These are phyloP conservation scores for Suillus tomentosus DNA, from an alignment of 768 basidiomycete species.

Conservation along the genomic window DNA sequence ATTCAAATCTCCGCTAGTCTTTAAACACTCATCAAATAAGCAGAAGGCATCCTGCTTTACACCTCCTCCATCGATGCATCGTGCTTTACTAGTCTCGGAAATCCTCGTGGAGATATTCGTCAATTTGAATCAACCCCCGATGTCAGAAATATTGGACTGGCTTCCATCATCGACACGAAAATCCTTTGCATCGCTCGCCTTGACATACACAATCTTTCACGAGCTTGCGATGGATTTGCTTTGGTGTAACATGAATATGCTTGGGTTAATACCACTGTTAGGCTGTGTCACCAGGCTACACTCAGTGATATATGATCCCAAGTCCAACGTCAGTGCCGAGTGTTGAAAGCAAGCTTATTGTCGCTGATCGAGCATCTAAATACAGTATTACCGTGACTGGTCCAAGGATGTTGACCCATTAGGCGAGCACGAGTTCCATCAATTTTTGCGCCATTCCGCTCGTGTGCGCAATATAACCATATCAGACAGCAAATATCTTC, in stretches of 20 bases:
- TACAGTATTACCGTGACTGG: not conserved
- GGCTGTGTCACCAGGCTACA: constrained; percentile 2
- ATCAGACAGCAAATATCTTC: not conserved
- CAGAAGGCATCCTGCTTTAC: not conserved
- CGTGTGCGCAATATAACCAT: not conserved
- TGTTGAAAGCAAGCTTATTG: not conserved
- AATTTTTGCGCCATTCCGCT: constrained; percentile 3
- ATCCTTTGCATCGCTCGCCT: constrained; percentile 8
- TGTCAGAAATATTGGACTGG: not conserved
- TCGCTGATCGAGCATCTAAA: not conserved
- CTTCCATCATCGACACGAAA: not conserved
- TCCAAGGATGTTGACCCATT: not conserved
- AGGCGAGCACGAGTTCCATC: not conserved
- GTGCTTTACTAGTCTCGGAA: constrained; percentile 2
- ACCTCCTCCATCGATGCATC: not conserved
- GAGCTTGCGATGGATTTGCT: constrained; percentile 9
- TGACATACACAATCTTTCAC: constrained; percentile 12
- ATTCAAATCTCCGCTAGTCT: not conserved
- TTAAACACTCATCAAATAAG: not conserved
- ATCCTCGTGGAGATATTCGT: not conserved
- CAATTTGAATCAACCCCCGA: not conserved
- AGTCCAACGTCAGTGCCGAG: not conserved
- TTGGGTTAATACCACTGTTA: not conserved
- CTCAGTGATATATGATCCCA: not conserved
- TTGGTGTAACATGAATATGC: constrained; percentile 8